Evolutionary conservation across 805 yeast species (phyloP), one percentile per base, ranked within the genome.

Genomic region (Yarrowia porcina): DNA sequence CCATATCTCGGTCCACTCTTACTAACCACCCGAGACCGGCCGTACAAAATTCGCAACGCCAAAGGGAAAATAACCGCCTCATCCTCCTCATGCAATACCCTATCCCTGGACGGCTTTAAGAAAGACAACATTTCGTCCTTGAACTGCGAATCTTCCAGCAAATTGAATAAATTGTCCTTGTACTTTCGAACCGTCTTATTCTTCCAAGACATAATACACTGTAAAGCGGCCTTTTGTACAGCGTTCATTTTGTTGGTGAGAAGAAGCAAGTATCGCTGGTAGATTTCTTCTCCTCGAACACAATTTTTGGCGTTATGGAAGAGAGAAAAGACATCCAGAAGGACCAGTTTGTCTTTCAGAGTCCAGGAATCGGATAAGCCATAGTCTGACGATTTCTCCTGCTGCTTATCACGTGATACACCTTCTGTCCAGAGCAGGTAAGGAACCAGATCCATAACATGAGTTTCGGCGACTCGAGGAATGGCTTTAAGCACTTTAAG

Each of bases 91-190:
- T 88, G 90, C 61, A 91, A 79, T 10, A 65, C 68, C 17, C 74
- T 75, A 3, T 75, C 78, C 9, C 84, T 80, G 5, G 80, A 83
- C 38, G 78, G 79, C 18, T 81, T 79, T 18, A 89, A 75, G 39
- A 94, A 80, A 17, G 80, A 82, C 20, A 88, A 78, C 30, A 92
- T 76, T 73, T 92, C 97, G 74, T 94, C 99, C 64, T 90, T 83
- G 76, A 90, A 92, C 17, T 87, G 76, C 2, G 89, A 82, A 65
- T 90, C 96, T 72, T 93, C 97, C 17, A 93, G 76, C 64, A 94
- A 74, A 66, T 87, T 91, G 50, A 76, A 80, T 68, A 94, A 76
- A 67, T 87, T 86, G 65, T 88, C 96, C 63, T 80, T 79, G 70
- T 90, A 93, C 70, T 86, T 88, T 61, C 80, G 80, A 33, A 90